Base-by-base conservation (phyloP, 1,284 basidiomycete genomes). In the Mycena citricolor region DNA sequence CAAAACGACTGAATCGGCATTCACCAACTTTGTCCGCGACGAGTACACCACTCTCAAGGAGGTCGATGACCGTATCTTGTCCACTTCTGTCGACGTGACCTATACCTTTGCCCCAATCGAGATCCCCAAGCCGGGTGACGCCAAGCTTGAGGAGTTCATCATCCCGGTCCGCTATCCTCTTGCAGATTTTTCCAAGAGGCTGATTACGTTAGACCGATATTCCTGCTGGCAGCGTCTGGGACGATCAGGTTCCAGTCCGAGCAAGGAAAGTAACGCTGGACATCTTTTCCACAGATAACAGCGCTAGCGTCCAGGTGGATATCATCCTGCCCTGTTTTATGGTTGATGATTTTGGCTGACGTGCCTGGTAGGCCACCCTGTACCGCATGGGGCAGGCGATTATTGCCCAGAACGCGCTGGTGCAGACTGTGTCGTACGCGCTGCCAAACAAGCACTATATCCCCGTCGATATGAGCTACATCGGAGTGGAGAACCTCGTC, bases 371-470 rank as follows among this genome's bases (percentile, higher is more conserved):
- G 83, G 92, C 93, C 10, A 95, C 92, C 33, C 71, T 94, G 46
- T 97, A 86, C 77, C 89, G 87, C 66, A 97, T 97, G 81, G 88
- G 77, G 1, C 77, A 87, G 54, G 73, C 74, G 5, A 76, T 97
- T 50, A 68, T 95, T 22, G 64, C 65, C 5, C 77, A 85, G 60
- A 87, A 91, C 61, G 62, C 63, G 17, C 71, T 72, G 4, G 74
- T 97, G 16, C 61, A 74, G 35, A 32, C 30, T 19, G 31, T 32
- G 31, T 74, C 76, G 21, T 97, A 94, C 67, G 69, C 72, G 37
- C 73, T 97, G 22, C 94, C 94, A 8, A 98, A 98, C 77, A 94
- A 93, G 69, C 93, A 95, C 62, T 95, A 93, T 64, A 79, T 95
- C 56, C 86, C 86, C 0, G 84, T 89, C 39, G 81, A 88, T 62